Conservation (phyloP, 2,329 filamentous ascomycete genomes). For the Exophiala calicioides region DNA sequence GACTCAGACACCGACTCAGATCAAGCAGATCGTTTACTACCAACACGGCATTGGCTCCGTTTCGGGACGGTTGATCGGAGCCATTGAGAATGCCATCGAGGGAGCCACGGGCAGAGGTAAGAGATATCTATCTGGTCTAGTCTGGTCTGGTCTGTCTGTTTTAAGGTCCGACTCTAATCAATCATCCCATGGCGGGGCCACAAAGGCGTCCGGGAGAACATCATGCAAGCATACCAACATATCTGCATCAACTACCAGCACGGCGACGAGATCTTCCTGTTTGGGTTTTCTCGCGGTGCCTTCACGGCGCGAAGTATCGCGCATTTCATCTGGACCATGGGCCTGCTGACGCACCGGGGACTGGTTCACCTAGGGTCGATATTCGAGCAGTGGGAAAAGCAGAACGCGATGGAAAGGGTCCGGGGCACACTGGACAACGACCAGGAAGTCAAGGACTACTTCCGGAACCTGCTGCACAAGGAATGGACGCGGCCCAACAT, state of each 20-base stretch:
- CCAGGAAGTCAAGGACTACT: slow-evolving; percentile 4
- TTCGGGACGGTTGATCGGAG: slow-evolving; percentile 2
- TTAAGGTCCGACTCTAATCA: too few species aligned
- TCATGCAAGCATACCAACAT: slow-evolving; percentile 11
- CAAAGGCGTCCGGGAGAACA: slow-evolving; percentile 8
- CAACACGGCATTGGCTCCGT: slow-evolving; percentile 38
- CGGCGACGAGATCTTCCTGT: slow-evolving; percentile 37
- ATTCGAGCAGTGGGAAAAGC: slow-evolving; percentile 19
- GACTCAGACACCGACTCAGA: slow-evolving; percentile 9
- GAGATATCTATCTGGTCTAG: not conserved
- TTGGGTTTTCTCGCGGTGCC: slow-evolving; percentile 39
- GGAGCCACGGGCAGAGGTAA: slow-evolving; percentile 23
- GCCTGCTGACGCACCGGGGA: slow-evolving; percentile 27
- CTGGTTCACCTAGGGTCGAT: slow-evolving; percentile 11
- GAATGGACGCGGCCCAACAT: slow-evolving; percentile 5
- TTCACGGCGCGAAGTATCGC: slow-evolving; percentile 38
- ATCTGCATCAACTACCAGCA: slow-evolving; percentile 32
- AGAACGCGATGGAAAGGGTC: slow-evolving; percentile 6
- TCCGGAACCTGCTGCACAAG: slow-evolving; percentile 2
- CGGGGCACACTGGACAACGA: slow-evolving; percentile 3
- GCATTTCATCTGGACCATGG: slow-evolving; percentile 35
- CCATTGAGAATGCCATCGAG: slow-evolving; percentile 25
- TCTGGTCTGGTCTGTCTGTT: too few species aligned
- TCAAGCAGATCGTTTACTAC: slow-evolving; percentile 41
- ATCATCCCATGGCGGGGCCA: not conserved